Conservation (phyloP, 2,329 filamentous ascomycete species). For the Xylogone sp. region DNA sequence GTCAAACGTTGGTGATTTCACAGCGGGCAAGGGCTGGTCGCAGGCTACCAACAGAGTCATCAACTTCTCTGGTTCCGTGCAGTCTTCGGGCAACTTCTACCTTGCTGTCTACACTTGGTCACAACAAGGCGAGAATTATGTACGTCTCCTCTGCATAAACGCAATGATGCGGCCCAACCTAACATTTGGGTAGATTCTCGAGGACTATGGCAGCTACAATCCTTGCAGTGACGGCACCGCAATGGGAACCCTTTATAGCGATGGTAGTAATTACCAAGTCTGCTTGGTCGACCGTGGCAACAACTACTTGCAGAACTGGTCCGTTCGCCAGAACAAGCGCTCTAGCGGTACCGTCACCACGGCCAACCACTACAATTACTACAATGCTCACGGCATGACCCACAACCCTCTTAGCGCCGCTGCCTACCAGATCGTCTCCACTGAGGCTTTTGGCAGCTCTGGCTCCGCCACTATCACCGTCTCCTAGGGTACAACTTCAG, state of each 20-base stretch:
- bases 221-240: conserved; percentile 28
- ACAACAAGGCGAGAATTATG: not conserved
- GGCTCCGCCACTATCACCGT: conserved; percentile 32
- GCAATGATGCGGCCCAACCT: not conserved
- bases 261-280: conserved; percentile 48
- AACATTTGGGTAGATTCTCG: not conserved
- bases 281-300: conserved; percentile 27
- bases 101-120: conserved; percentile 43
- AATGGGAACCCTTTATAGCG: conserved; percentile 47
- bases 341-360: conserved; percentile 45
- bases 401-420: conserved; percentile 33
- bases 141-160: not conserved
- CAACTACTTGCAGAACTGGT: conserved; percentile 51
- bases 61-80: conserved; percentile 38
- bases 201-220: conserved; percentile 34
- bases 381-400: conserved; percentile 41
- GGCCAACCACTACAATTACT: conserved; percentile 48
- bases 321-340: conserved; percentile 45
- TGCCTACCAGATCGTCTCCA: conserved; percentile 51
- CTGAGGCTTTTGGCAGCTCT: conserved; percentile 48
- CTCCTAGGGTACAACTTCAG: not conserved
- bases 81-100: conserved; percentile 41
- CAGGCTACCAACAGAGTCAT: conserved; percentile 35
- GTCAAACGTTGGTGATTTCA: conserved; percentile 42
- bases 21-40: conserved; percentile 48